These are phyloP conservation scores for Dipteronia dyeriana DNA, from an alignment of 345 rosid species.

Conservation along the genomic window DNA sequence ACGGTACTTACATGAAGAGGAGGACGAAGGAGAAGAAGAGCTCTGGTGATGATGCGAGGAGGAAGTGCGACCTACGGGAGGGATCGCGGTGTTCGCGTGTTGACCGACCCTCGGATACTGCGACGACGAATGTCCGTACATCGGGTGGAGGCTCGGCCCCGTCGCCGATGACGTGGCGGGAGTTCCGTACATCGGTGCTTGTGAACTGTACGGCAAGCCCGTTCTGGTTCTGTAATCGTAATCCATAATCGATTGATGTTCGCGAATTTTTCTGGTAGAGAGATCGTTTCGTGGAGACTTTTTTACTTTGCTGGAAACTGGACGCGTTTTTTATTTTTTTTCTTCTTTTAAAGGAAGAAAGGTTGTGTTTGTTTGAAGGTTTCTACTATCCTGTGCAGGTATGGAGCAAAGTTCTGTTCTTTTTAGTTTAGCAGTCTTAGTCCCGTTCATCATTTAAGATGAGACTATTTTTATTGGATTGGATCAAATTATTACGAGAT, in stretches of 20 bases:
- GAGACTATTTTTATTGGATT: too few relatives aligned
- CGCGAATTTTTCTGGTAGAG: too few relatives aligned
- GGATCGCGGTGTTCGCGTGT: slow-evolving; percentile 37
- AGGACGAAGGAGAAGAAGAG: slow-evolving; percentile 37
- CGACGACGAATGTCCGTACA: slow-evolving; percentile 46
- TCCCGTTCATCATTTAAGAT: too few relatives aligned
- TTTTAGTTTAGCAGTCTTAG: too few relatives aligned
- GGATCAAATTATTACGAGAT: too few relatives aligned
- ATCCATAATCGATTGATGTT: slow-evolving; percentile 31
- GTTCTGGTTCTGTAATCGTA: slow-evolving; percentile 58
- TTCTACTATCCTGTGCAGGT: slow-evolving; percentile 6
- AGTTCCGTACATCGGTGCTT: slow-evolving; percentile 42
- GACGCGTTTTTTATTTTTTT: background rate
- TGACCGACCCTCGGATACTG: slow-evolving; percentile 73
- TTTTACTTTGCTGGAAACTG: background rate
- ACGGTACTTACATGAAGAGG: slow-evolving; percentile 51
- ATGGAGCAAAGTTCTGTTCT: background rate
- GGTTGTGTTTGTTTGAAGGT: background rate
- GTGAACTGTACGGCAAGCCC: slow-evolving; percentile 38
- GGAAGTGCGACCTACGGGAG: slow-evolving; percentile 48
- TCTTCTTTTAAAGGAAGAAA: too few relatives aligned
- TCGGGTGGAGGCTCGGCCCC: slow-evolving; percentile 40
- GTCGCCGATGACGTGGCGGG: slow-evolving; percentile 35
- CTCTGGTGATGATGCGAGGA: slow-evolving; percentile 43
- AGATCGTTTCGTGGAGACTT: background rate